Percentiles rank a stretch among this genome's conserved stretches.
Evolutionary conservation across 371 early-diverging fungal genomes (phyloP).

Genomic region (Mortierella sp.): DNA sequence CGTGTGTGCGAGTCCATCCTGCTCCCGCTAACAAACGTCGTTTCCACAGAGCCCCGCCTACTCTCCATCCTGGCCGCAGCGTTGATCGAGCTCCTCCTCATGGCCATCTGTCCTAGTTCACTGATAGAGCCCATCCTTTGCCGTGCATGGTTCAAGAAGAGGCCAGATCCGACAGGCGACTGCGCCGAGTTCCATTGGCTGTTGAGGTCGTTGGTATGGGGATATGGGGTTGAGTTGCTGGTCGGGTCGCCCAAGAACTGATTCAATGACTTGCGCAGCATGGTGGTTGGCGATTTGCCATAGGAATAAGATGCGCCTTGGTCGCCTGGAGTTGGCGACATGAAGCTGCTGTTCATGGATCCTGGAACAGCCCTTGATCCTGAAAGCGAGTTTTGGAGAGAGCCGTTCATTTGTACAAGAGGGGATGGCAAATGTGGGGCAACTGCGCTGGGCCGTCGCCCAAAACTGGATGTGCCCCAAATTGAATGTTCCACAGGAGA

Average conservation of each 20-base stretch:
- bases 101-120: slow-evolving; percentile 52
- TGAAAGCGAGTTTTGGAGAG: slow-evolving; percentile 33
- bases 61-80: slow-evolving; percentile 41
- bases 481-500: slow-evolving; percentile 49
- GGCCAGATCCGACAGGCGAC: slow-evolving; percentile 32
- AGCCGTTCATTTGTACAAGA: slow-evolving; percentile 23
- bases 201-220: slow-evolving; percentile 15
- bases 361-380: slow-evolving; percentile 46
- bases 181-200: slow-evolving; percentile 21
- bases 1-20: slow-evolving; percentile 50
- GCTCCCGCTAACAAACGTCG: slow-evolving; percentile 50
- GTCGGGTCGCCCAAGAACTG: slow-evolving; percentile 26
- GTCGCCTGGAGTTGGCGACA: slow-evolving; percentile 18
- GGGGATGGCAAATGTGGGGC: slow-evolving; percentile 13
- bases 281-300: slow-evolving; percentile 50
- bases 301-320: slow-evolving; percentile 31
- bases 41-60: slow-evolving; percentile 41
- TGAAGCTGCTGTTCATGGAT: slow-evolving; percentile 23
- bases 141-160: slow-evolving; percentile 35
- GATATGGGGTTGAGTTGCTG: background rate
- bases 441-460: slow-evolving; percentile 34
- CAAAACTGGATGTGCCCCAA: slow-evolving; percentile 32
- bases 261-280: slow-evolving; percentile 38
- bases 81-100: slow-evolving; percentile 46
- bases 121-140: slow-evolving; percentile 54